Percentiles rank a stretch among this genome's conserved stretches.
These are phyloP conservation scores for Chlamydomonas eustigma DNA, from an alignment of 139 green algal species.

Conservation along the genomic window DNA sequence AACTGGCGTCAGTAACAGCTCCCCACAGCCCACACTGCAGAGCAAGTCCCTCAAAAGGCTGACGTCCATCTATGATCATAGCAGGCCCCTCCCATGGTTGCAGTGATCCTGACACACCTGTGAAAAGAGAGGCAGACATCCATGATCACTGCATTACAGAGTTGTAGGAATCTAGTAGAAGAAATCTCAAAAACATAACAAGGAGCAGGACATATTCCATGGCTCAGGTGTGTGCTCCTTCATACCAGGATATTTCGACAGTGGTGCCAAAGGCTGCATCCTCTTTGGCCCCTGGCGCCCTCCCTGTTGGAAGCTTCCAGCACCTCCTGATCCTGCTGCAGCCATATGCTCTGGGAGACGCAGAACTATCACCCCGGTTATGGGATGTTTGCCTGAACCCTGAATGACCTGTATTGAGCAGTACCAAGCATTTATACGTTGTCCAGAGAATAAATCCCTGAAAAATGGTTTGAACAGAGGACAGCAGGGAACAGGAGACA, in stretches of 20 bases:
- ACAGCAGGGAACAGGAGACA: neutral
- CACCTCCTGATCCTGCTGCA: neutral
- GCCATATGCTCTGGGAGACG: slow-evolving; percentile 37
- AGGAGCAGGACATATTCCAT: neutral
- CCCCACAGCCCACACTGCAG: slow-evolving; percentile 1
- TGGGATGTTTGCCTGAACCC: slow-evolving; percentile 46
- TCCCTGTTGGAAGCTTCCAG: neutral
- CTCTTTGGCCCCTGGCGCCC: slow-evolving; percentile 45
- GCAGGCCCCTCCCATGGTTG: slow-evolving; percentile 56
- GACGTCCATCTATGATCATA: slow-evolving; percentile 51
- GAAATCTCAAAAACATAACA: neutral
- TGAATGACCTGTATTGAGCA: slow-evolving; percentile 37
- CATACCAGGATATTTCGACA: slow-evolving; percentile 55
- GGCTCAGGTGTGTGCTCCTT: neutral
- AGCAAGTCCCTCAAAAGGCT: neutral
- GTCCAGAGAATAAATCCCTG: too few relatives aligned
- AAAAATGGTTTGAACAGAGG: neutral
- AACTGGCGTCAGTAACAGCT: neutral
- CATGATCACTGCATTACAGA: neutral
- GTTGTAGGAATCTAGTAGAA: neutral
- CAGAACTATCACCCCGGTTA: slow-evolving; percentile 56
- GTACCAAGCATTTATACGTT: too few relatives aligned
- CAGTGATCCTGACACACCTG: slow-evolving; percentile 22
- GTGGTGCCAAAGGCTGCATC: slow-evolving; percentile 52
- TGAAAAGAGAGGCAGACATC: neutral